Evolutionary conservation across 768 basidiomycete species (phyloP).

Genomic region (Leccinum arenicola): DNA sequence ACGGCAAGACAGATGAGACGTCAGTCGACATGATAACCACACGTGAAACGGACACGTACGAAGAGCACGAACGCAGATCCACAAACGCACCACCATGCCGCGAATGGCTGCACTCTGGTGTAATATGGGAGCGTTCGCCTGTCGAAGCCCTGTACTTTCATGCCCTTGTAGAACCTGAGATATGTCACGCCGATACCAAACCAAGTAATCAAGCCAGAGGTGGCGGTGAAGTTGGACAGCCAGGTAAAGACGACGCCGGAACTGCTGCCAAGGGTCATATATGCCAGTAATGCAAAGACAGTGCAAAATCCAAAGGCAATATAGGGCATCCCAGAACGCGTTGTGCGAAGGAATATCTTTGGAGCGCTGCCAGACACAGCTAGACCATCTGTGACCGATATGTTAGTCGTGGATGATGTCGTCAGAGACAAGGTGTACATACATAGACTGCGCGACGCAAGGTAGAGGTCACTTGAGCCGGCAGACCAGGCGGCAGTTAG

Average conservation of each 20-base stretch:
- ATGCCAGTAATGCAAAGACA: constrained; percentile 37
- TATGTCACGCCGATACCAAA: constrained; percentile 45
- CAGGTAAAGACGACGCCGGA: constrained; percentile 42
- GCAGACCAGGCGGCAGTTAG: constrained; percentile 46
- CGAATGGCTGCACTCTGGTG: constrained; percentile 40
- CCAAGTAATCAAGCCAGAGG: constrained; percentile 44
- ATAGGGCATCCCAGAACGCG: constrained; percentile 43
- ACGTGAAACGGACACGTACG: constrained; percentile 26
- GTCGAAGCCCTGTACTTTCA: constrained; percentile 48
- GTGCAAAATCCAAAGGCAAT: constrained; percentile 33
- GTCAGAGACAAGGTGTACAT: neutral
- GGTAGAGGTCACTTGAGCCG: constrained; percentile 39
- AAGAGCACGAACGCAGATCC: constrained; percentile 30
- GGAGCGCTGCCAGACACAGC: constrained; percentile 54
- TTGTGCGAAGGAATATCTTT: constrained; percentile 43
- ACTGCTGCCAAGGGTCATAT: constrained; percentile 36
- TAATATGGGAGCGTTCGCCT: constrained; percentile 46
- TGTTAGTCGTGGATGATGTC: neutral
- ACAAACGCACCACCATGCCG: constrained; percentile 36
- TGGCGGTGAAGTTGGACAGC: constrained; percentile 35
- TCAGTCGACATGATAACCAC: neutral
- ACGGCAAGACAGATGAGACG: neutral
- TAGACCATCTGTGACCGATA: constrained; percentile 45
- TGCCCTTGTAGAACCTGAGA: constrained; percentile 46
- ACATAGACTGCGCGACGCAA: constrained; percentile 39